phyloP scores from a whole-genome alignment of 805 yeast species.

The Hanseniaspora valbyensis region DNA sequence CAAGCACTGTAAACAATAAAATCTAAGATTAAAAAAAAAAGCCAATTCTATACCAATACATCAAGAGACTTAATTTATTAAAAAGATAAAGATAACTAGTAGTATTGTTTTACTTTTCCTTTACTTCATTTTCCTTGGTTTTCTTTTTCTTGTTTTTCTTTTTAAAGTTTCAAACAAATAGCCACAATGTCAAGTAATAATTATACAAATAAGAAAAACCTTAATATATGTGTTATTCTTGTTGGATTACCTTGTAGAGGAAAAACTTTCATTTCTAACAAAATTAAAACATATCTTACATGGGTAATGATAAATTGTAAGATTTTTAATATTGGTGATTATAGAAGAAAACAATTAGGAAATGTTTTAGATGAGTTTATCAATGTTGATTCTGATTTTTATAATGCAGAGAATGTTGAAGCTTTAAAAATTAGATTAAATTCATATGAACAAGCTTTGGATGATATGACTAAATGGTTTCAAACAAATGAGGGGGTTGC shows the following conservation, averaged over 20 bases:
- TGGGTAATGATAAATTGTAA: constrained; percentile 85
- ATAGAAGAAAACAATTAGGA: constrained; percentile 44
- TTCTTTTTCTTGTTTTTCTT: too few species aligned
- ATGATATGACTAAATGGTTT: constrained; percentile 82
- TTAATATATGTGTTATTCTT: constrained; percentile 76
- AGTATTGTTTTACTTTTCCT: too few species aligned
- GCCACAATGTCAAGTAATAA: constrained; percentile 31
- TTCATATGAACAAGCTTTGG: constrained; percentile 62
- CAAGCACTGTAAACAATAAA: background rate
- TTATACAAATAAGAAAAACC: constrained; percentile 39
- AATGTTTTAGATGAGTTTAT: constrained; percentile 28
- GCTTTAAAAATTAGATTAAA: constrained; percentile 53
- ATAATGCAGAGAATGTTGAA: constrained; percentile 53
- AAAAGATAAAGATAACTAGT: too few species aligned
- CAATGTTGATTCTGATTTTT: constrained; percentile 58
- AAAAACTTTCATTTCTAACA: constrained; percentile 86
- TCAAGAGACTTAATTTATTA: too few species aligned
- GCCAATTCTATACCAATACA: too few species aligned
- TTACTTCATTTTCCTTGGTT: too few species aligned
- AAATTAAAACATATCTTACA: constrained; percentile 78
- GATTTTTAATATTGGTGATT: constrained; percentile 81
- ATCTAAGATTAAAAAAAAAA: background rate
- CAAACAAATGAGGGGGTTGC: constrained; percentile 70
- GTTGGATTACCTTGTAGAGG: constrained; percentile 88
- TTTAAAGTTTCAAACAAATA: too few species aligned